A percentile compares a stretch with the other conserved stretches of the same genome.
Evolutionary conservation across 768 basidiomycete species (phyloP).

Genomic region (Boletus pseudo-olivaceus): DNA sequence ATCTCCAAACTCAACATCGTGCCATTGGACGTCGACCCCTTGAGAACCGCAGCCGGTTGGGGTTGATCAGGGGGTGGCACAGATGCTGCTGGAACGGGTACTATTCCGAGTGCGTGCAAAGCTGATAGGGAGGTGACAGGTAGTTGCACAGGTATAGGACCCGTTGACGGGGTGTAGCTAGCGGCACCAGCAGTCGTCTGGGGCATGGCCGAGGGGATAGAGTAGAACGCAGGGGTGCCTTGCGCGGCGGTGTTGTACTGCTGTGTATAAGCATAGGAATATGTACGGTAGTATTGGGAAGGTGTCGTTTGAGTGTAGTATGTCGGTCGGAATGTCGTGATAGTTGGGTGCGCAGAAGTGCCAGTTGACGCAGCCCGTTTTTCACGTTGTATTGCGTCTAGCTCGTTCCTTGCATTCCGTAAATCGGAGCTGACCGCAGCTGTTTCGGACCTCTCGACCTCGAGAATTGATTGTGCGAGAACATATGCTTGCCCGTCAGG

Average conservation of each 20-base stretch:
- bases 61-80: constrained; percentile 52
- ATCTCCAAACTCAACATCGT: constrained; percentile 74
- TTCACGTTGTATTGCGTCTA: constrained; percentile 67
- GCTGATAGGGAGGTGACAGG: constrained; percentile 55
- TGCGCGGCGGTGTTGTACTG: constrained; percentile 39
- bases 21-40: constrained; percentile 68
- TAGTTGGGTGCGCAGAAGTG: constrained; percentile 31
- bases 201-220: constrained; percentile 32
- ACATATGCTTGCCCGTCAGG: constrained; percentile 62
- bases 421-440: constrained; percentile 55
- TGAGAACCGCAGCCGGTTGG: constrained; percentile 73
- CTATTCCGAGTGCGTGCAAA: constrained; percentile 70
- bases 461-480: constrained; percentile 61
- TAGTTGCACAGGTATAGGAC: constrained; percentile 61
- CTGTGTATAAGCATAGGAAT: constrained; percentile 64
- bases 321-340: constrained; percentile 39
- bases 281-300: constrained; percentile 59
- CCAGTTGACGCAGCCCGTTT: constrained; percentile 45
- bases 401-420: constrained; percentile 57
- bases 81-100: constrained; percentile 59
- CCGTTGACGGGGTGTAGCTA: constrained; percentile 29
- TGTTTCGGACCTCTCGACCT: constrained; percentile 63
- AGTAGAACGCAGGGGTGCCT: constrained; percentile 23
- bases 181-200: constrained; percentile 33
- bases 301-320: constrained; percentile 36